phyloP scores from a whole-genome alignment of 2,329 filamentous ascomycete genomes.

The Hirsutella minnesotensis region DNA sequence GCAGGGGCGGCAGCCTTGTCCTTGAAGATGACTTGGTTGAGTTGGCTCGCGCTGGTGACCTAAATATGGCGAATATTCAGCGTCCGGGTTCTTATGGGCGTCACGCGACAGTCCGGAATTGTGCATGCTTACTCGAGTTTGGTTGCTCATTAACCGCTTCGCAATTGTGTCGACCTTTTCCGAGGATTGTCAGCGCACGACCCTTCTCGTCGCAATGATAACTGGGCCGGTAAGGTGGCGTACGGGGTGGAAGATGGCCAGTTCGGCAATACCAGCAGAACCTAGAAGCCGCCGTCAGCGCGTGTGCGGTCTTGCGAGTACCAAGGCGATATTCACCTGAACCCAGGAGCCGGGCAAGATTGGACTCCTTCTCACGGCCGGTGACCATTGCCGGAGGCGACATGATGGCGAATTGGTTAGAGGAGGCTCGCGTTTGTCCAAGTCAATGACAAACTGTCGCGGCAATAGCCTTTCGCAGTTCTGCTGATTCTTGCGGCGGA shows the following conservation, averaged over 20 bases:
- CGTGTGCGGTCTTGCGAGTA: neutral
- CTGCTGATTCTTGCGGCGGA: no score
- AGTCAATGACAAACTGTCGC: conserved; percentile 1
- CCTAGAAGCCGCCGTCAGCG: conserved; percentile 38
- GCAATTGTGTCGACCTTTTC: conserved; percentile 87
- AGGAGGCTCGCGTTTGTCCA: neutral
- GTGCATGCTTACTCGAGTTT: conserved; percentile 44
- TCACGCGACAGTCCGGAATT: neutral
- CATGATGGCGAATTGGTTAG: conserved; percentile 30
- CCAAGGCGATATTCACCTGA: conserved; percentile 51
- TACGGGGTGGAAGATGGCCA: conserved; percentile 87
- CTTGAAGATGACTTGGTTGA: conserved; percentile 91
- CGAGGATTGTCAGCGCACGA: conserved; percentile 2
- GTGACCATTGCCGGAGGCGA: conserved; percentile 40
- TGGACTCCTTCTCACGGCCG: conserved; percentile 67
- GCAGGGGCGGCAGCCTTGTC: conserved; percentile 64
- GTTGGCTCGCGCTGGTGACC: conserved; percentile 35
- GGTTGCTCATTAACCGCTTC: conserved; percentile 98
- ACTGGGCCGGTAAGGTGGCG: conserved; percentile 13
- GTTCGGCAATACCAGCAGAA: conserved; percentile 83
- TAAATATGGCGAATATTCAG: conserved; percentile 5
- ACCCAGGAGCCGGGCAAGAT: conserved; percentile 74
- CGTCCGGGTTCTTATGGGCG: neutral
- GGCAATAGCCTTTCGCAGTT: neutral
- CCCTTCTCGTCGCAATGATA: neutral